Evolutionary conservation across 2,329 filamentous ascomycete genomes (phyloP).

Genomic region (Sarocladiaceae sp.): DNA sequence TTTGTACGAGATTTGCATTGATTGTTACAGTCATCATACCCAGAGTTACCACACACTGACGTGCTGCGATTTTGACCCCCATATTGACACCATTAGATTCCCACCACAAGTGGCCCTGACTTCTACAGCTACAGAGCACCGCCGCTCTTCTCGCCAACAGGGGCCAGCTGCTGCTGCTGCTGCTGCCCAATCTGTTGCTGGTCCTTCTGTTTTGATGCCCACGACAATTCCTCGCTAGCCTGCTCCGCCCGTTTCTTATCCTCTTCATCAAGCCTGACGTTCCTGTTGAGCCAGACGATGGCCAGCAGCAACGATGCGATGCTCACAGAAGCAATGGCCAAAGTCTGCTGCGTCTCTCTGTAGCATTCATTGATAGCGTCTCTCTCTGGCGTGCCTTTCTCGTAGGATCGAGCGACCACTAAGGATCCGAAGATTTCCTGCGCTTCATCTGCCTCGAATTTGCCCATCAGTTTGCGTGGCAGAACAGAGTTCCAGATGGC

Average conservation of each 20-base stretch:
- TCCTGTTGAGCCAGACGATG: constrained; percentile 20
- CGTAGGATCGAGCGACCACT: constrained; percentile 18
- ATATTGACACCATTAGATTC: no score
- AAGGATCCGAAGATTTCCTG: constrained; percentile 19
- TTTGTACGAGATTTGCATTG: no score
- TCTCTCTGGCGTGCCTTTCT: constrained; percentile 15
- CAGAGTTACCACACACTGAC: no score
- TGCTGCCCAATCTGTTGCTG: neutral
- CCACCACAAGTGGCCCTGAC: no score
- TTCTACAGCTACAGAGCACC: no score
- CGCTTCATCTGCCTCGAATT: constrained; percentile 14
- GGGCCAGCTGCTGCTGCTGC: no score
- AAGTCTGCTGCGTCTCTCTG: constrained; percentile 20
- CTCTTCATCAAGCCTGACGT: constrained; percentile 12
- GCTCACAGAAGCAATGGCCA: constrained; percentile 19
- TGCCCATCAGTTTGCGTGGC: constrained; percentile 18
- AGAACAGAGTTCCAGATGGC: constrained; percentile 29
- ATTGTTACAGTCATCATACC: no score
- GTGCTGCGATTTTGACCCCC: no score
- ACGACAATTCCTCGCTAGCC: constrained; percentile 3
- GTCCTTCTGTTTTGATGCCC: constrained; percentile 3
- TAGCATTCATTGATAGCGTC: constrained; percentile 20
- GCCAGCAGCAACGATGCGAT: constrained; percentile 19
- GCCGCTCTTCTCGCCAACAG: no score
- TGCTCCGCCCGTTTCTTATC: constrained; percentile 1